Evolutionary conservation across 1,284 basidiomycete genomes (phyloP).

Genomic region (Cryptococcus sp.): DNA sequence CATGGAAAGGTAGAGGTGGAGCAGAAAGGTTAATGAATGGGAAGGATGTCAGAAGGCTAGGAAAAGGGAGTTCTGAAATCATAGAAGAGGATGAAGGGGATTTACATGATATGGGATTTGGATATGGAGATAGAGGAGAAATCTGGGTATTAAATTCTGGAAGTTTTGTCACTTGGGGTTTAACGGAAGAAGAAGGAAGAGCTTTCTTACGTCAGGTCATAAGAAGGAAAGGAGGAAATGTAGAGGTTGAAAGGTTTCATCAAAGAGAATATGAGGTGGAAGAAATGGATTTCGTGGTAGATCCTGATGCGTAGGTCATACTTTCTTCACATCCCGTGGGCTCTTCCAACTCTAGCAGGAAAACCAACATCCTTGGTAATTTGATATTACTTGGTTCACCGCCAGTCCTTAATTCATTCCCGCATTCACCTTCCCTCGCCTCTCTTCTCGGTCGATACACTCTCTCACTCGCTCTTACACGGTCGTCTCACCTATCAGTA

Average conservation of each 20-base stretch:
- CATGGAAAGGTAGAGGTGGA: slow-evolving; percentile 44
- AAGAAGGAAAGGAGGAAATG: slow-evolving; percentile 49
- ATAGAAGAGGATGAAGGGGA: slow-evolving; percentile 49
- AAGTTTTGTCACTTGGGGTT: slow-evolving; percentile 80
- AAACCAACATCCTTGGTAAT: slow-evolving; percentile 79
- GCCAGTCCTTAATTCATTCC: slow-evolving; percentile 49
- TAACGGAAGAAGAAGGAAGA: slow-evolving; percentile 70
- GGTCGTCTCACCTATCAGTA: slow-evolving; percentile 76
- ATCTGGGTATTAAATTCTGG: slow-evolving; percentile 81
- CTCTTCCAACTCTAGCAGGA: slow-evolving; percentile 48
- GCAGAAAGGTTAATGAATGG: slow-evolving; percentile 36
- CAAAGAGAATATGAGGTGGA: slow-evolving; percentile 69
- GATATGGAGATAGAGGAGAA: slow-evolving; percentile 66
- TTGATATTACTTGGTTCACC: slow-evolving; percentile 78
- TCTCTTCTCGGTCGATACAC: slow-evolving; percentile 76
- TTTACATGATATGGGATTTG: slow-evolving; percentile 45
- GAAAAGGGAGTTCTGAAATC: background rate
- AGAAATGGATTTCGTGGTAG: slow-evolving; percentile 83
- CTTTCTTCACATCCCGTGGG: background rate
- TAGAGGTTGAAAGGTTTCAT: slow-evolving; percentile 59
- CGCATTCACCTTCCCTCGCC: slow-evolving; percentile 40
- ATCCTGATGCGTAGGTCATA: slow-evolving; percentile 67
- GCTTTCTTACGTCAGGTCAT: slow-evolving; percentile 65
- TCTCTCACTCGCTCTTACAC: slow-evolving; percentile 79
- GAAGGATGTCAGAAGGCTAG: slow-evolving; percentile 24